Evolutionary conservation across 1,284 basidiomycete genomes (phyloP), one percentile per base, ranked within the genome.

Genomic region (Cutaneotrichosporon arboriforme): DNA sequence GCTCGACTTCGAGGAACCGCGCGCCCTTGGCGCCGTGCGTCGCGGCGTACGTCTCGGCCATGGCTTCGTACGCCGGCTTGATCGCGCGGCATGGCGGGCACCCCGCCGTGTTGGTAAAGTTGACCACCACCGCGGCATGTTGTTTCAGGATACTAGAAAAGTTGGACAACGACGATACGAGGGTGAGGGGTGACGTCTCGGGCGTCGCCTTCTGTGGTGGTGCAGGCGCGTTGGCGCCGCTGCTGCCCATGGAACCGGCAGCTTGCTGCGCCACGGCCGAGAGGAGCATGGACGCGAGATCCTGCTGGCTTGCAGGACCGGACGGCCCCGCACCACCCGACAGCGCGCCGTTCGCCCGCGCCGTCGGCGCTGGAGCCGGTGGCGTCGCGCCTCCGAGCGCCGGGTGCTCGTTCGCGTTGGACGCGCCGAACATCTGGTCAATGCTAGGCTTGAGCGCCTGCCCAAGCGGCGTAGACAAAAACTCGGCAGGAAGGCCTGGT

Each of bases 381-480:
- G 37, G 62, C 39, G 43, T 51, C 22, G 34, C 51, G 33, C 77
- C 23, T 81, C 31, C 54, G n/a, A 49, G 35, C 37, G 54, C 40
- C 5, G 46, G 37, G 42, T 51, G 55, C 51, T 57, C 54, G 34
- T 39, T 85, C 88, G 2, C 88, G 89, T 2, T 86, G 81, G 38
- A 93, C 78, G 4, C 78, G 20, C 81, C 77, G 72, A 84, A 92
- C 88, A 92, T 90, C 46, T 82, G 79, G 65, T 94, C 90, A 58
- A 96, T 93, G 38, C 85, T 89, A 0, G 90, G 90, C 1, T 86
- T 82, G 37, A 94, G 79, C 3, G 86, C 83, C n/a, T 83, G 82
- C 7, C 91, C 92, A 58, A 96, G 89, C 0, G 91, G 88, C 0
- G 91, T 94, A 1, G 88, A 85, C 20, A 96, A 81, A 71, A 96